Base-by-base conservation (phyloP, 495 filamentous ascomycete species). In the Penicillium cataractarum region DNA sequence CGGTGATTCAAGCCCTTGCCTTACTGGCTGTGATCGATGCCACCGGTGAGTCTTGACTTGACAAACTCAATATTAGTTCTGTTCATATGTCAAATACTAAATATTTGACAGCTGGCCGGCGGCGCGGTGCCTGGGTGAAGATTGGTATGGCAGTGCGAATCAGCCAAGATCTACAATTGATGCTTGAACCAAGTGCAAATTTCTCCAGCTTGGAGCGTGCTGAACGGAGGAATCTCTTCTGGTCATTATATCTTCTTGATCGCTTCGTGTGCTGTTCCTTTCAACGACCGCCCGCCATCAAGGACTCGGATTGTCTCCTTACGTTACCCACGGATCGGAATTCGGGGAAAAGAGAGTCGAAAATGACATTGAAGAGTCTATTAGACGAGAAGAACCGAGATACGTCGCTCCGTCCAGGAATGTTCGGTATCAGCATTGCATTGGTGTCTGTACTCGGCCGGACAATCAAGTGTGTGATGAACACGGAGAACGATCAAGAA, bases 221-320 rank as follows among this genome's bases (percentile, higher is more conserved):
- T 58, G 72, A 74, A 55, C 64, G 70, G 10, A 56, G 74, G 19
- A 63, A 70, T 50, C 51, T 72, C 3, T 76, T 73, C 29, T 76
- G 74, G 74, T 76, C 74, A 7, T 58, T 74, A 19, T 76, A 74
- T 53, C 61, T 76, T 9, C 68, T 74, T 6, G 74, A 76, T 44
- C 66, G 69, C 19, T 65, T 76, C 22, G 67, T 71, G 27, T 72
- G 68, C 24, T 76, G 74, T 56, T 68, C 68, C 15, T 63, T 65
- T 29, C 58, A 60, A 51, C 63, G 71, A 22, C 72, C 74, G 13
- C 63, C 67, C 13, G 70, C 72, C 4, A 69, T 76, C 33, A 33
- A 57, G 12, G 71, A 73, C 40, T 49, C 56, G 4, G 59, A 70
- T 42, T 75, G 70, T 53, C 59, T 60, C 3, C 37, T 75, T 0